Percentiles rank a stretch among this genome's conserved stretches.
Conservation (phyloP, 352 stramenopile species). For the Pythium plurisporium region DNA sequence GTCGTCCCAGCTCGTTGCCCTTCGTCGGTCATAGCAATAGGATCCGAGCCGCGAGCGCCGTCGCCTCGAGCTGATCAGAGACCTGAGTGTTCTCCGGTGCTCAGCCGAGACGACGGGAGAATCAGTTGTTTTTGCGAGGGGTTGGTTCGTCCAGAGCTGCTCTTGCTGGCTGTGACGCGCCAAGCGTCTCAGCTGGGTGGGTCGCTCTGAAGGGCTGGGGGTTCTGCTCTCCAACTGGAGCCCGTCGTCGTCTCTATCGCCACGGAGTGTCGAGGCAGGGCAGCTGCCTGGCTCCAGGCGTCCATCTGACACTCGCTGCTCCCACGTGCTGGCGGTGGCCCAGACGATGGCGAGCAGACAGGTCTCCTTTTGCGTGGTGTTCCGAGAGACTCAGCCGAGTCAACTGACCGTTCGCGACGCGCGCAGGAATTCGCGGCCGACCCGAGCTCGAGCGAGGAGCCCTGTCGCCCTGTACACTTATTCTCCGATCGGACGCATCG, state of each 20-base stretch:
- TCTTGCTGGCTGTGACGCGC: background rate
- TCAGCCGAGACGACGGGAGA: too few relatives aligned
- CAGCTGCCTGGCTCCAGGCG: background rate
- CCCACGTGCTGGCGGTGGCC: background rate
- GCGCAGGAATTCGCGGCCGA: too few relatives aligned
- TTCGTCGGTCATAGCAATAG: background rate
- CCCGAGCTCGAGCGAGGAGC: too few relatives aligned
- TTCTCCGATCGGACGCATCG: slow-evolving; percentile 4
- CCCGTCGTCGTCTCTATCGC: background rate
- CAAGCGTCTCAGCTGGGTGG: slow-evolving; percentile 1
- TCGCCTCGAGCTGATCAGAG: too few relatives aligned
- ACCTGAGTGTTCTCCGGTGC: too few relatives aligned
- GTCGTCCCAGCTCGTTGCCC: background rate
- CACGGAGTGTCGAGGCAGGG: background rate
- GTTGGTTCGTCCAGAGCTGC: background rate
- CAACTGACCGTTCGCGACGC: too few relatives aligned
- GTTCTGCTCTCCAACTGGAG: background rate
- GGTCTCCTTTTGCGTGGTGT: background rate
- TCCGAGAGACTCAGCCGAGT: too few relatives aligned
- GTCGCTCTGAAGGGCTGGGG: slow-evolving; percentile 6
- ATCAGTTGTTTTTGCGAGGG: too few relatives aligned
- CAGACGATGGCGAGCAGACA: slow-evolving; percentile 14
- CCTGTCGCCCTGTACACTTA: too few relatives aligned
- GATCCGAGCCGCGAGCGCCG: too few relatives aligned
- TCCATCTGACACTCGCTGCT: slow-evolving; percentile 8